phyloP scores from a whole-genome alignment of 805 yeast species.

The Starmerella ratchasimensis region DNA sequence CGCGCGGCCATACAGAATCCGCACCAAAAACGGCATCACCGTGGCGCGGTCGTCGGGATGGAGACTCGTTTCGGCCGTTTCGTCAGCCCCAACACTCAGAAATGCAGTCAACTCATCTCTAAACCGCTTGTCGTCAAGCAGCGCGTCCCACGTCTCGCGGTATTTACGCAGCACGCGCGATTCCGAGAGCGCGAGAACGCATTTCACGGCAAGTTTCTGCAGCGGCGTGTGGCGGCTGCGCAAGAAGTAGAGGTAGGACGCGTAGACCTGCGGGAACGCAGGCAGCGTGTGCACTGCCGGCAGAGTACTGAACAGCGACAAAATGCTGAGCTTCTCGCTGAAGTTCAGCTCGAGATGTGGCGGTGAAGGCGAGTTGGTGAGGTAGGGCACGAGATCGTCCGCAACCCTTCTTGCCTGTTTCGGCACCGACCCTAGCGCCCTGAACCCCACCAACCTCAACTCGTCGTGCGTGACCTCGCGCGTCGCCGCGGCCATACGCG shows the following conservation, averaged over 20 bases:
- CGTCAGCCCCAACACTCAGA: constrained; percentile 30
- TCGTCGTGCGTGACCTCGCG: no score
- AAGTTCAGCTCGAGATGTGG: no score
- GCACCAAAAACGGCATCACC: constrained; percentile 57
- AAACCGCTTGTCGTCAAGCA: constrained; percentile 71
- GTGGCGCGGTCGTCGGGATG: constrained; percentile 45
- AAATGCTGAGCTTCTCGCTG: no score
- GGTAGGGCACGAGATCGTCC: no score
- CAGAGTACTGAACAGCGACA: no score
- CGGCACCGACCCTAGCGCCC: no score
- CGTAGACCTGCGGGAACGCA: constrained; percentile 40
- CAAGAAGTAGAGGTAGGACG: constrained; percentile 41
- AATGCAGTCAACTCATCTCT: constrained; percentile 70
- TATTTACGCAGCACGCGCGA: constrained; percentile 40
- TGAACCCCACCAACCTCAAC: no score
- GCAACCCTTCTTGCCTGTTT: no score
- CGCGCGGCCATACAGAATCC: constrained; percentile 78
- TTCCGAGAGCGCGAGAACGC: constrained; percentile 50
- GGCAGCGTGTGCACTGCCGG: constrained; percentile 14
- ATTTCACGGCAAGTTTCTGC: constrained; percentile 61
- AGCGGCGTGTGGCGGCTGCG: constrained; percentile 46
- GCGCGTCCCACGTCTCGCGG: constrained; percentile 53
- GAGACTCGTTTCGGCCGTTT: constrained; percentile 32
- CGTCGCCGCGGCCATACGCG: no score
- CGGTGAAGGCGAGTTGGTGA: no score